A percentile compares a stretch with the other conserved stretches of the same genome.
These are phyloP conservation scores for Trichoderma koningiopsis DNA, from an alignment of 2,329 filamentous ascomycete species.

Conservation along the genomic window DNA sequence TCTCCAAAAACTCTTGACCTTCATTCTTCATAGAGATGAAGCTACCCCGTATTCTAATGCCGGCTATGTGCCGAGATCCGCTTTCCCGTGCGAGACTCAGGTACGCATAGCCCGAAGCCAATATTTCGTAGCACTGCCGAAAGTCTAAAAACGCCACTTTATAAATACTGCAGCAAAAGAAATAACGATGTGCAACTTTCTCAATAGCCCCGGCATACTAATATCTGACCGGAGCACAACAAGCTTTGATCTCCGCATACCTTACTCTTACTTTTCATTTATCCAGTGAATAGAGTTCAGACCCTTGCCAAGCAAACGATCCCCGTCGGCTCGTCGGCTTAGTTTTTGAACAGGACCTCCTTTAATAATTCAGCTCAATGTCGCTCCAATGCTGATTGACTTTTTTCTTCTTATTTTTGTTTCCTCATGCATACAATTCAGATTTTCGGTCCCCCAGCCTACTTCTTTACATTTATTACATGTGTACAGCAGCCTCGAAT, in stretches of 20 bases:
- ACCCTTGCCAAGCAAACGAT: background rate
- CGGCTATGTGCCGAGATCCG: background rate
- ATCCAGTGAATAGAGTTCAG: background rate
- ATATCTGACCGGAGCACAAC: background rate
- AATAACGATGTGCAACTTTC: background rate
- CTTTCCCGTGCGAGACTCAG: background rate
- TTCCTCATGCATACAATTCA: background rate
- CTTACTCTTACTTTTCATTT: background rate
- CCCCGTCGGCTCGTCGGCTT: background rate
- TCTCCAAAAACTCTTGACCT: too few species aligned
- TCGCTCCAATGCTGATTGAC: background rate
- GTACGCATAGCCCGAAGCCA: background rate
- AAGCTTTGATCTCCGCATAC: background rate
- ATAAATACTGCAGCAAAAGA: background rate
- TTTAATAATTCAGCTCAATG: background rate
- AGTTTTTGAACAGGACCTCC: background rate
- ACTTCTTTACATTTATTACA: background rate
- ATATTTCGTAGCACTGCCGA: background rate
- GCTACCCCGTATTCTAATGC: too few species aligned
- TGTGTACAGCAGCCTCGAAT: rapidly evolving
- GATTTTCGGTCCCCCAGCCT: background rate
- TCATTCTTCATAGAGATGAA: too few species aligned
- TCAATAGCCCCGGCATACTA: background rate
- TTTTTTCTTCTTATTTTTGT: background rate
- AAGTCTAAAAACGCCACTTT: background rate